A percentile compares a stretch with the other conserved stretches of the same genome.
Evolutionary conservation across 2,329 filamentous ascomycete genomes (phyloP).

Genomic region (Botrytis medusae): DNA sequence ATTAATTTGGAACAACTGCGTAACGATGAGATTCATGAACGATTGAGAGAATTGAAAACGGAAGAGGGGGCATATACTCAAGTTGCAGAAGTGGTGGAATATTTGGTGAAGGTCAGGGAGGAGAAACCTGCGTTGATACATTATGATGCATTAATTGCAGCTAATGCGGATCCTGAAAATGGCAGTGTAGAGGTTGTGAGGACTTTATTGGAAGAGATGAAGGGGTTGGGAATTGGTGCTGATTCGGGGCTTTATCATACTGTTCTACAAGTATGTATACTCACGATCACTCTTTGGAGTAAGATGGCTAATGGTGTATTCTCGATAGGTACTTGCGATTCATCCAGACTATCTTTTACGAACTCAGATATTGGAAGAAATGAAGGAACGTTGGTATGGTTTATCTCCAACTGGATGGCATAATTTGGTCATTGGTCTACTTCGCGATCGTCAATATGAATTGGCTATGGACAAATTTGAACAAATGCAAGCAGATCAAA

Average conservation of each 20-base stretch:
- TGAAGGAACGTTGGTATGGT: slow-evolving; percentile 71
- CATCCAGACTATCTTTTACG: slow-evolving; percentile 84
- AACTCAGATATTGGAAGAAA: slow-evolving; percentile 67
- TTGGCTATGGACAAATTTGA: slow-evolving; percentile 72
- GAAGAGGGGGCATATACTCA: slow-evolving; percentile 43
- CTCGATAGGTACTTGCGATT: slow-evolving; percentile 63
- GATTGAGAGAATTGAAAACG: slow-evolving; percentile 45
- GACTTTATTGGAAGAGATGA: slow-evolving; percentile 72
- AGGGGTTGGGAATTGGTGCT: slow-evolving; percentile 56
- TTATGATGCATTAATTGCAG: slow-evolving; percentile 74
- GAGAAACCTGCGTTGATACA: slow-evolving; percentile 57
- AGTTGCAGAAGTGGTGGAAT: slow-evolving; percentile 52
- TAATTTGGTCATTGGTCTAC: slow-evolving; percentile 68
- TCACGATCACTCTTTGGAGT: slow-evolving; percentile 1
- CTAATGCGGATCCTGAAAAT: slow-evolving; percentile 60
- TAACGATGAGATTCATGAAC: slow-evolving; percentile 47
- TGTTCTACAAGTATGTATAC: slow-evolving; percentile 59
- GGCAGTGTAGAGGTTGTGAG: slow-evolving; percentile 67
- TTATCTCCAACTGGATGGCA: slow-evolving; percentile 62
- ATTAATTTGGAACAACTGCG: not conserved
- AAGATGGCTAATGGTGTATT: not conserved
- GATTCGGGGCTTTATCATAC: slow-evolving; percentile 70
- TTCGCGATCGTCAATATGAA: slow-evolving; percentile 82
- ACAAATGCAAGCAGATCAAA: slow-evolving; percentile 58
- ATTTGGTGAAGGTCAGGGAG: slow-evolving; percentile 56